Base-by-base conservation (phyloP, 768 basidiomycete genomes). In the Rhizopogon salebrosus region DNA sequence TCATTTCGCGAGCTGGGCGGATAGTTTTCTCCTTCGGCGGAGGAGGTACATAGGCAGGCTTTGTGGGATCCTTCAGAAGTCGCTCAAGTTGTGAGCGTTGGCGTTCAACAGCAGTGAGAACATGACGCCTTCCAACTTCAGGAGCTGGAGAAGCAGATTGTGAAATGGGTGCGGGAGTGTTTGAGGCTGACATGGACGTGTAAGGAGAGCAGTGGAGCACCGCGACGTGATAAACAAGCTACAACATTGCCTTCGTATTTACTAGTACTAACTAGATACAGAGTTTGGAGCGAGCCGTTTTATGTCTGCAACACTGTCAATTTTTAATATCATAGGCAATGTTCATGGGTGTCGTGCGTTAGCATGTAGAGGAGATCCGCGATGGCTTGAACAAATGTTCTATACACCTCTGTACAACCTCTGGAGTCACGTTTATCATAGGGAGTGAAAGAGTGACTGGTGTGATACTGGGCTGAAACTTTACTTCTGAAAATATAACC, bases 1-100 rank as follows among this genome's bases (percentile, higher is more conserved):
- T 98, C 91, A 93, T 93, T 67, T 93, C 97, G 45, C 91, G 78
- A 8, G 95, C 77, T 1, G 94, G 76, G 18, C 93, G 76, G 27
- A 98, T 75, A 0, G 76, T 77, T 74, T 91, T 94, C 57, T 90
- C 88, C 67, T 90, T 89, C 5, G 88, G 87, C 1, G 89, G 76
- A n/a, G 79, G 62, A 2, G 95, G 92, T 9, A 98, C 72, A 63
- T 81, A 80, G 1, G 85, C 90, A 1, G 85, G 83, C 65, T 93
- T 95, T 6, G 79, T 66, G 1, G 97, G 97, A 61, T 98, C 90
- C 65, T 89, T 91, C 56, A 98, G 82, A 31, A 99, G 82, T 59
- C 82, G 88, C 22, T 91, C 90, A 24, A 99, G 84, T 67, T 97
- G 87, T 3, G 69, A 64, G 35, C 76, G 74, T 61, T 85, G 84